These are phyloP conservation scores for Phallus indusiatus DNA, from an alignment of 768 basidiomycete species.

Conservation along the genomic window DNA sequence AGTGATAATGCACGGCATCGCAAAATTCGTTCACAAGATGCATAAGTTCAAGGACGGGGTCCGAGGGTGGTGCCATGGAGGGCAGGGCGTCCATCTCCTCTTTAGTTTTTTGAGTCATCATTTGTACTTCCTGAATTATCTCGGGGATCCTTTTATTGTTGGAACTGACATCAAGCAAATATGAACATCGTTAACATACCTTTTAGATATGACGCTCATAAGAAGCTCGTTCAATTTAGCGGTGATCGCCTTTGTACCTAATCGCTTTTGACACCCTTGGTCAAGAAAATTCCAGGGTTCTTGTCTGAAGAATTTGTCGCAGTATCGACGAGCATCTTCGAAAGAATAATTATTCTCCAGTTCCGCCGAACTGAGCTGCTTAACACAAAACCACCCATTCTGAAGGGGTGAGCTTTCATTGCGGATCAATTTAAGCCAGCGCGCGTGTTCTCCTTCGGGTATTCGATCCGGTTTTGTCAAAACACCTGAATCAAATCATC, in stretches of 20 bases:
- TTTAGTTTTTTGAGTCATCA: conserved; percentile 32
- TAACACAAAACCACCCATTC: conserved; percentile 54
- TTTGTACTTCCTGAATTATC: conserved; percentile 49
- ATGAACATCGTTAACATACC: conserved; percentile 27
- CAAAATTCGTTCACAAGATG: conserved; percentile 38
- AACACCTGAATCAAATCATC: conserved; percentile 35
- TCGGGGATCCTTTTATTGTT: conserved; percentile 44
- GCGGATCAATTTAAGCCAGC: conserved; percentile 36
- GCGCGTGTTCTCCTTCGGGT: conserved; percentile 39
- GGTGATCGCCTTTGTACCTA: conserved; percentile 49
- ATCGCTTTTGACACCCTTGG: conserved; percentile 30
- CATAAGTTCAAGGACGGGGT: conserved; percentile 48
- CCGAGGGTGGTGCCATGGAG: conserved; percentile 43
- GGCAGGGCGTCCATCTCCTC: conserved; percentile 22
- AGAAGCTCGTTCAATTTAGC: conserved; percentile 50
- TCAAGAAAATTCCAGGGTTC: conserved; percentile 51
- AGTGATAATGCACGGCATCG: conserved; percentile 31
- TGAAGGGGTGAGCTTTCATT: conserved; percentile 24
- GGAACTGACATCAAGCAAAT: neutral
- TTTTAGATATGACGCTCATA: conserved; percentile 50
- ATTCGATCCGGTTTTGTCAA: conserved; percentile 70
- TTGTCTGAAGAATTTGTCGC: conserved; percentile 44
- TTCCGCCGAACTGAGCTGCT: conserved; percentile 42
- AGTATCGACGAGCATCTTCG: conserved; percentile 48
- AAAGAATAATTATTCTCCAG: conserved; percentile 45